A percentile compares a stretch with the other conserved stretches of the same genome.
phyloP scores from a whole-genome alignment of 177 flowering plant genomes.

The Vitis hybrid region DNA sequence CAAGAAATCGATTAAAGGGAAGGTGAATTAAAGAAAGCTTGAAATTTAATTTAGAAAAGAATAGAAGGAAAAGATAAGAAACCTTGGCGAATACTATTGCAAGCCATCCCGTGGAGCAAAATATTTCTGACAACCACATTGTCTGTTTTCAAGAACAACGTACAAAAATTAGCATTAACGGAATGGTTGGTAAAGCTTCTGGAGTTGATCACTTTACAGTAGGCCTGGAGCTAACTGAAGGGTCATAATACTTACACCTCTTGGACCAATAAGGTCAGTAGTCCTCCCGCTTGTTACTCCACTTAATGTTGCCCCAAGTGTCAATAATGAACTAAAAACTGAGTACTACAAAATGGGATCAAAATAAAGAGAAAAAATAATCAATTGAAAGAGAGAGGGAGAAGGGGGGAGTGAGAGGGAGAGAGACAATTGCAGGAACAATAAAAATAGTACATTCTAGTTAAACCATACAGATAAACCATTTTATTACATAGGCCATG shows the following conservation, averaged over 20 bases:
- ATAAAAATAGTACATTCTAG: no score
- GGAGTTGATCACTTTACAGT: no score
- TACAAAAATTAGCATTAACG: neutral
- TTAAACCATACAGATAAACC: no score
- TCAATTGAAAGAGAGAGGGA: neutral
- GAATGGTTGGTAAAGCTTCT: neutral
- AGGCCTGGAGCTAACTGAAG: neutral
- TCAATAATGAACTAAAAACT: conserved; percentile 47
- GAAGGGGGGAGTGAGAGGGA: neutral
- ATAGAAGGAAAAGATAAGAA: neutral
- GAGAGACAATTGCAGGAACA: neutral
- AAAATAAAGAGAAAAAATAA: no score
- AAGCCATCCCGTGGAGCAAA: conserved; percentile 47
- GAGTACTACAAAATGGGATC: conserved; percentile 17
- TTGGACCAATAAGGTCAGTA: conserved; percentile 37
- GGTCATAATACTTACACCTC: conserved; percentile 29
- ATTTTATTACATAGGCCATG: no score
- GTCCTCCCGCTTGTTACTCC: conserved; percentile 39
- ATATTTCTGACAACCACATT: conserved; percentile 38
- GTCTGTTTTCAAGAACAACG: conserved; percentile 27
- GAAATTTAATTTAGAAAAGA: no score
- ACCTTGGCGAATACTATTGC: conserved; percentile 46
- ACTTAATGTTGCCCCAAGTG: conserved; percentile 49
- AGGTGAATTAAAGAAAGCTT: no score
- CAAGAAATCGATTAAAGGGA: no score